Evolutionary conservation across 73 alveolate genomes (phyloP), one percentile per base, ranked within the genome.

Genomic region (Blepharisma stoltei): DNA sequence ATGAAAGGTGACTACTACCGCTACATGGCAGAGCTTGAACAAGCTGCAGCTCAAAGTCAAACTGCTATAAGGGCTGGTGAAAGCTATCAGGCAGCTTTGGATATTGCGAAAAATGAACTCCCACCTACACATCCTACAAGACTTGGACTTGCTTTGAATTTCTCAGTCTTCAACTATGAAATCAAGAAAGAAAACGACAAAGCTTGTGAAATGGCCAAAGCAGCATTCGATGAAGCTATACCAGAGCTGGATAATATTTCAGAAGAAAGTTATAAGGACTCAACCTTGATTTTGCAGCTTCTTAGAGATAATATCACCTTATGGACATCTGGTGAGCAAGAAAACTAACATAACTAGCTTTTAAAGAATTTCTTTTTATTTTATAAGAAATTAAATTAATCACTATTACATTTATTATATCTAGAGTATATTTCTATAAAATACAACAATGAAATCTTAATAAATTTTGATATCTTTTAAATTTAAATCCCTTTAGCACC

Each of bases 1-100:
- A 85, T 75, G 7, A 85, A 85, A 37, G 92, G 86, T 23, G 92
- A 85, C 67, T 85, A 85, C 77, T 71, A 60, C 60, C 70, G 92
- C 66, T 85, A 85, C 55, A 70, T 83, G 66, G 69, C 86, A 37
- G 90, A 83, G 66, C 48, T 84, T 14, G 82, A 76, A 54, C 78
- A 82, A 82, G 70, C 69, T 55, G 71, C 71, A 54, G 54, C 43
- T 46, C 60, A 41, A 25, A 25, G 70, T 2, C 81, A 69, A 7
- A 81, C 71, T 25, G 78, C 86, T 52, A 77, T 54, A 54, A 76
- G 50, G 55, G 80, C 78, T 83, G 41, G 41, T 32, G 41, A 32
- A 32, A 32, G 41, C 41, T 77, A 83, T 67, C 73, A 83, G 71
- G 78, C 66, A 44, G 90, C 90, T 43, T 68, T 44, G 70, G 83